A percentile compares a stretch with the other conserved stretches of the same genome.
Conservation (phyloP, 2,329 filamentous ascomycete genomes). For the Calonectria pseudoreteaudii region DNA sequence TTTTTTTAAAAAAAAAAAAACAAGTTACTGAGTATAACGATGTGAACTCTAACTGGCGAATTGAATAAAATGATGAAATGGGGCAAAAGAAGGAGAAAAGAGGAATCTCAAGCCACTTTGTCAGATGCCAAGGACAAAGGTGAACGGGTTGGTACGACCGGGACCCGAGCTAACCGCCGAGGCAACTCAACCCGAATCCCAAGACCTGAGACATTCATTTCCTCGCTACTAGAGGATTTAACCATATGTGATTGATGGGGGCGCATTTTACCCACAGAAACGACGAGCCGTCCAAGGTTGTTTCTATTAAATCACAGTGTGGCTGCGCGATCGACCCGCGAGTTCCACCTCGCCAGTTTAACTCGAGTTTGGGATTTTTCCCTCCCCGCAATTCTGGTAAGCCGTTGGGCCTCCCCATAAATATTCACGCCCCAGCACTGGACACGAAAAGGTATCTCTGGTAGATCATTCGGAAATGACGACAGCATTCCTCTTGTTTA, state of each 20-base stretch:
- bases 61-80: neutral
- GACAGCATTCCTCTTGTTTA: neutral
- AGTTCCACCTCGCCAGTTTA: neutral
- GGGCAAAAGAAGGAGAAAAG: neutral
- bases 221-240: neutral
- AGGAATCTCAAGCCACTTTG: neutral
- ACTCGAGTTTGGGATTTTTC: neutral
- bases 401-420: neutral
- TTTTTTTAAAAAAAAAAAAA: too few species aligned
- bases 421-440: neutral
- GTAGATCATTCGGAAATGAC: neutral
- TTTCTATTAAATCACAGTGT: neutral
- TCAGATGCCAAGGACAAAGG: neutral
- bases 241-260: neutral
- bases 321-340: neutral
- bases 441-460: neutral
- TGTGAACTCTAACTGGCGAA: neutral
- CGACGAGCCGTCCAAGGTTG: neutral
- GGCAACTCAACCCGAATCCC: too few species aligned
- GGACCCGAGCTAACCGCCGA: neutral
- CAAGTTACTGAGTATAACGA: neutral
- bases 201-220: neutral
- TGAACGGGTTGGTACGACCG: neutral
- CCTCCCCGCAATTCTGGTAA: neutral
- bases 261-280: neutral